Evolutionary conservation across 352 stramenopile genomes (phyloP), one percentile per base, ranked within the genome.

Genomic region (Phytopythium mirpurense): DNA sequence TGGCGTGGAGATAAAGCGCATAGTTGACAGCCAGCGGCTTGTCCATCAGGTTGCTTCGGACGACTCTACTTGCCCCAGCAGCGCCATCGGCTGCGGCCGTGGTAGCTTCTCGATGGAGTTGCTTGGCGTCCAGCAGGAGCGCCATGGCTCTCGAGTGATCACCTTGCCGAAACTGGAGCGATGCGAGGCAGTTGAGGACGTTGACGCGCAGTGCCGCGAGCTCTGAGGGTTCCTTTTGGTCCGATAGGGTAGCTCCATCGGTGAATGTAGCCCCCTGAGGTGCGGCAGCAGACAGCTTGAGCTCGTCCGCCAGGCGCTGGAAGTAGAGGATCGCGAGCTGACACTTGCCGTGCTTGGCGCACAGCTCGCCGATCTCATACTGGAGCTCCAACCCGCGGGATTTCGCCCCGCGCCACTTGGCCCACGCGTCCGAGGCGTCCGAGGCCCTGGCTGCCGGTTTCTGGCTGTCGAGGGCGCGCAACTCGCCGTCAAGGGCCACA

Each of bases 11-110:
- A 21, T 83, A 64, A 10, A 75, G 44, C 15, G 68, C 66, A 43
- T 83, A 78, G 53, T 86, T 83, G 6, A 45, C 71, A 3, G 59
- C 60, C 41, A 83, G 16, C 1, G 45, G 26, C 18, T 68, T 59
- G n/a, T 82, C 62, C 18, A 76, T 31, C 19, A 41, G 46, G 27
- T 37, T 23, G 3, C 5, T 29, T 15, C 5, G 38, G 9, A 10
- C 26, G n/a, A 14, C n/a, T 5, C 26, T 11, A 14, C 21, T 15
- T 2, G 32, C 19, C 6, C 16, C 27, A 5, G 21, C n/a, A 18
- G 11, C 7, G 12, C 3, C 40, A n/a, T 47, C 15, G 41, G 26
- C 11, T 15, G 24, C 3, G 24, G 24, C 12, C 4, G 23, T 21
- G 21, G 21, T 14, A 10, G 41, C 21, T 15, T 56, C 42, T 34